Evolutionary conservation across 805 yeast species (phyloP).

Genomic region (Ogataea zsoltii): DNA sequence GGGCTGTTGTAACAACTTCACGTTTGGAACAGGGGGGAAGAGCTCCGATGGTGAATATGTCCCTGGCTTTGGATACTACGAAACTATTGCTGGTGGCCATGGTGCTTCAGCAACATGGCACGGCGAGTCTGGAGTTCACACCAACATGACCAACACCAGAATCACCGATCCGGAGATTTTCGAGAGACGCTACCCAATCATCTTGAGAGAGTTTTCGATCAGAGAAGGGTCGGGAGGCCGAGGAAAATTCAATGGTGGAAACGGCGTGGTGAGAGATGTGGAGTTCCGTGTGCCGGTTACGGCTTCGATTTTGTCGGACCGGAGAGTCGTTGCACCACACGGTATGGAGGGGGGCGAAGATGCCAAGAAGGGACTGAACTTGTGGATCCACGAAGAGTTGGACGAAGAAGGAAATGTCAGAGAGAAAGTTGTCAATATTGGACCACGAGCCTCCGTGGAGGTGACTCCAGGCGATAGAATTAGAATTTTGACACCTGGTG

Average conservation of each 20-base stretch:
- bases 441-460: slow-evolving; percentile 67
- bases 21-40: slow-evolving; percentile 72
- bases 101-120: slow-evolving; percentile 52
- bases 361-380: slow-evolving; percentile 47
- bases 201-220: slow-evolving; percentile 44
- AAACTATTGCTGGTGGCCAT: slow-evolving; percentile 55
- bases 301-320: slow-evolving; percentile 48
- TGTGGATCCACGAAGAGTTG: slow-evolving; percentile 27
- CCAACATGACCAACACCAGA: slow-evolving; percentile 40
- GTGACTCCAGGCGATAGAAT: slow-evolving; percentile 64
- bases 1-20: slow-evolving; percentile 85
- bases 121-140: slow-evolving; percentile 53
- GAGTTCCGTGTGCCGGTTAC: slow-evolving; percentile 45
- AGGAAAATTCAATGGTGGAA: slow-evolving; percentile 41
- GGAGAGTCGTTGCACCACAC: slow-evolving; percentile 54
- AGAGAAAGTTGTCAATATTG: slow-evolving; percentile 49
- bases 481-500: slow-evolving; percentile 76
- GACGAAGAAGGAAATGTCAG: slow-evolving; percentile 19
- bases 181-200: slow-evolving; percentile 51
- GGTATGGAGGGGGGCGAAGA: slow-evolving; percentile 54
- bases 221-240: slow-evolving; percentile 24
- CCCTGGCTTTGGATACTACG: slow-evolving; percentile 52
- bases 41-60: slow-evolving; percentile 38
- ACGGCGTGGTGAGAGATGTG: slow-evolving; percentile 50
- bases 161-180: slow-evolving; percentile 55